Evolutionary conservation across 345 rosid species (phyloP).

Genomic region (Salix purpurea): DNA sequence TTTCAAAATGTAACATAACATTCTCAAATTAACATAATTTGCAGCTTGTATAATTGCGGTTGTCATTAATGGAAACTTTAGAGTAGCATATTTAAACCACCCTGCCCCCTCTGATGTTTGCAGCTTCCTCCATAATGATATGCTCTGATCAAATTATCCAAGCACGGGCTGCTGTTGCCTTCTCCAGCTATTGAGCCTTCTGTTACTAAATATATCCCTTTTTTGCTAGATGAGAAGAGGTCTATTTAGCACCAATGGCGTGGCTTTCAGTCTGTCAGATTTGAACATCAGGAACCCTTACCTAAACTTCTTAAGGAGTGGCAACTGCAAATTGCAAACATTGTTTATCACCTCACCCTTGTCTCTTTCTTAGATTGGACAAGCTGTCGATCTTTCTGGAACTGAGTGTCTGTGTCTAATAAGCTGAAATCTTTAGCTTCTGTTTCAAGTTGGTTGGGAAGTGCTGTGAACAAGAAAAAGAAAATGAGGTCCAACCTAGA

Average conservation of each 20-base stretch:
- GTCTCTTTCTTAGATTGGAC: neutral
- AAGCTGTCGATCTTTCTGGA: neutral
- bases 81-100: no score
- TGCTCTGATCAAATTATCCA: no score
- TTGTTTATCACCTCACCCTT: neutral
- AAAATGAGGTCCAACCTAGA: neutral
- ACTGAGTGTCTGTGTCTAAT: neutral
- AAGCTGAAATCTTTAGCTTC: neutral
- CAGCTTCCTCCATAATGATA: no score
- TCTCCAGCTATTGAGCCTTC: no score
- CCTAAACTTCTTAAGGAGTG: neutral
- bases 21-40: no score
- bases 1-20: no score
- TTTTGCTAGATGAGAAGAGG: neutral
- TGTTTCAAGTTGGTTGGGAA: neutral
- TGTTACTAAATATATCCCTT: no score
- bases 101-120: no score
- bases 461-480: neutral
- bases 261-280: neutral
- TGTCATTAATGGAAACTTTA: no score
- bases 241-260: neutral
- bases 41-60: no score
- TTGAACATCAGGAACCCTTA: neutral
- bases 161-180: no score
- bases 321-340: neutral